Percentiles rank a stretch among this genome's conserved stretches.
Conservation (phyloP, 495 filamentous ascomycete genomes). For the Talaromyces thailandensis region DNA sequence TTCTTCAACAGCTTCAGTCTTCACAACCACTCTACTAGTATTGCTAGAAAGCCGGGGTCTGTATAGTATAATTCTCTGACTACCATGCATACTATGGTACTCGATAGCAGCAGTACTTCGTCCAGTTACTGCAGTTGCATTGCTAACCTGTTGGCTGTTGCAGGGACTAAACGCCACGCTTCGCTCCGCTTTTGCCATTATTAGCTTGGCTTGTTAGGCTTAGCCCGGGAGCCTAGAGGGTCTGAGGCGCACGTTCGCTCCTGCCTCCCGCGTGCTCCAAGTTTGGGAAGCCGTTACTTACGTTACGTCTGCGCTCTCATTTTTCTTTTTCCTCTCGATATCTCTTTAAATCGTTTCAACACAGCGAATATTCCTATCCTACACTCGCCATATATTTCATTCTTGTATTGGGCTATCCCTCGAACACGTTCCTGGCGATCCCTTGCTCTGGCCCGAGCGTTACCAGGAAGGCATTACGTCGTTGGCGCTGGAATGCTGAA, state of each 20-base stretch:
- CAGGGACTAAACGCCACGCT: neutral
- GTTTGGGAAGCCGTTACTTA: neutral
- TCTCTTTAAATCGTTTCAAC: neutral
- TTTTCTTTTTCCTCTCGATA: neutral
- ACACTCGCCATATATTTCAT: neutral
- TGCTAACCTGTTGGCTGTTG: too few relatives aligned
- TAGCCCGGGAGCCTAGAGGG: neutral
- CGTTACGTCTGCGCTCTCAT: neutral
- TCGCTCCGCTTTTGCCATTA: neutral
- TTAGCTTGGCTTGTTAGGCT: neutral
- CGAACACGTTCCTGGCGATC: neutral
- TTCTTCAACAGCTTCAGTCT: neutral
- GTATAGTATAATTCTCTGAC: neutral
- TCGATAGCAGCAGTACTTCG: too few relatives aligned
- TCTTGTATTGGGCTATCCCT: neutral
- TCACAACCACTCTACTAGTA: neutral
- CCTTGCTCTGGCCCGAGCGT: constrained; percentile 1
- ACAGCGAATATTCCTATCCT: neutral
- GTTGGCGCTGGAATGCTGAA: neutral
- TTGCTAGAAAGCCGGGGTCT: neutral
- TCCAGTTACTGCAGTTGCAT: neutral
- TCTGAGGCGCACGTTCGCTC: neutral
- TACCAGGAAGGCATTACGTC: neutral
- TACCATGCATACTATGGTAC: neutral
- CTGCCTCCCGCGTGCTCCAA: neutral